Evolutionary conservation across 345 rosid species (phyloP).

Genomic region (Eucalyptus erythrocorys): DNA sequence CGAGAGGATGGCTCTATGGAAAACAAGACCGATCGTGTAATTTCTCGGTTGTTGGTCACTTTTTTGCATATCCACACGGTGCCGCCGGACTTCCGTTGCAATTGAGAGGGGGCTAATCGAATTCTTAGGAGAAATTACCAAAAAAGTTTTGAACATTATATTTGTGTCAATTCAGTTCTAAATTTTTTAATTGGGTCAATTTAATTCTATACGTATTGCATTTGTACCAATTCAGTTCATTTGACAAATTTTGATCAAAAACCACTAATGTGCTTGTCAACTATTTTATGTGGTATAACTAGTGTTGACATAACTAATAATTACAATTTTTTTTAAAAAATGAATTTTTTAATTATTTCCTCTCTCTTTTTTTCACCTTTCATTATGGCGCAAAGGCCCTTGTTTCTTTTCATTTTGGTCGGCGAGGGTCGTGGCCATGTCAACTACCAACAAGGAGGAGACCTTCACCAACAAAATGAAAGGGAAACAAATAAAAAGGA

Average conservation of each 20-base stretch:
- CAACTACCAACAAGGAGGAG: background rate
- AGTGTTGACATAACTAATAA: fast-evolving
- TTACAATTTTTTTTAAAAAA: too few species aligned
- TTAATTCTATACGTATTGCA: fast-evolving
- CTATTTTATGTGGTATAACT: fast-evolving
- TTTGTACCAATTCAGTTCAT: too few species aligned
- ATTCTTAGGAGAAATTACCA: background rate
- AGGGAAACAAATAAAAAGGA: too few species aligned
- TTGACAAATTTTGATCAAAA: fast-evolving
- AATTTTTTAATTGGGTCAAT: too few species aligned
- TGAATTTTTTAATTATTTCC: fast-evolving
- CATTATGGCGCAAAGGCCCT: too few species aligned
- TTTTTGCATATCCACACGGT: background rate
- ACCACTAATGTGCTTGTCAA: fast-evolving
- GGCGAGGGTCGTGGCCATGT: background rate
- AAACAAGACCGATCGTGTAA: background rate
- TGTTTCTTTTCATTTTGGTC: background rate
- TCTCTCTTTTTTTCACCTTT: too few species aligned
- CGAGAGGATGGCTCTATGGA: background rate
- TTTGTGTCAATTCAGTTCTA: too few species aligned
- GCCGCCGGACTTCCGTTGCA: background rate
- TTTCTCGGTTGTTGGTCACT: background rate
- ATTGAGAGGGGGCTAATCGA: background rate
- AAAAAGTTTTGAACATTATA: too few species aligned
- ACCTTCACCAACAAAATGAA: background rate